Percentiles rank a stretch among this genome's conserved stretches.
These are phyloP conservation scores for Pittosporum tobira DNA, from an alignment of 129 eudicot genomes.

Conservation along the genomic window DNA sequence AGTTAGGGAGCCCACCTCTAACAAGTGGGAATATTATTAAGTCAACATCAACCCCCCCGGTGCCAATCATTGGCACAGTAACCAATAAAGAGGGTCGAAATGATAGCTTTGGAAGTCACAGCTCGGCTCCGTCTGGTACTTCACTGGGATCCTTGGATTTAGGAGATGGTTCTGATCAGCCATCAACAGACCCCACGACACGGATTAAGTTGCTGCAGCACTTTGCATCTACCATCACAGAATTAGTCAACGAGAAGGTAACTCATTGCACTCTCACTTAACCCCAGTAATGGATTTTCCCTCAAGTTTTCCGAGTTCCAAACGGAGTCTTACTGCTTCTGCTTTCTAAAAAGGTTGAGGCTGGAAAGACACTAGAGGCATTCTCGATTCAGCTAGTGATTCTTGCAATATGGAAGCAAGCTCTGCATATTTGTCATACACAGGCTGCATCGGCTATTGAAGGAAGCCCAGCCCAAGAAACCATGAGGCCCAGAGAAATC, in stretches of 20 bases:
- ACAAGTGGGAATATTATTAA: slow-evolving; percentile 23
- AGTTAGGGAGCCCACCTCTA: slow-evolving; percentile 27
- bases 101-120: slow-evolving; percentile 52
- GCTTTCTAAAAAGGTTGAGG: slow-evolving; percentile 37
- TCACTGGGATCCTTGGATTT: slow-evolving; percentile 59
- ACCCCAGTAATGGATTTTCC: neutral
- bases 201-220: slow-evolving; percentile 65
- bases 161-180: slow-evolving; percentile 55
- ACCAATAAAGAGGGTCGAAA: slow-evolving; percentile 25
- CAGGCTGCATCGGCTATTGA: slow-evolving; percentile 83
- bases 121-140: slow-evolving; percentile 65
- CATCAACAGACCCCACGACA: slow-evolving; percentile 60
- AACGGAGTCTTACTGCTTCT: slow-evolving; percentile 8
- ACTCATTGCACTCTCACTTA: slow-evolving; percentile 3
- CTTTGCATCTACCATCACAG: slow-evolving; percentile 70
- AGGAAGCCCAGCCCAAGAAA: slow-evolving; percentile 57
- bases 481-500: slow-evolving; percentile 18
- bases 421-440: slow-evolving; percentile 77
- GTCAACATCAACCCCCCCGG: slow-evolving; percentile 36
- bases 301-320: too few species aligned
- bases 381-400: slow-evolving; percentile 87
- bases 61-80: slow-evolving; percentile 45
- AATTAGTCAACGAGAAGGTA: slow-evolving; percentile 81
- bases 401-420: slow-evolving; percentile 97
- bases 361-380: slow-evolving; percentile 61